Evolutionary conservation across 768 basidiomycete species (phyloP).

Genomic region (Amanita phalloides): DNA sequence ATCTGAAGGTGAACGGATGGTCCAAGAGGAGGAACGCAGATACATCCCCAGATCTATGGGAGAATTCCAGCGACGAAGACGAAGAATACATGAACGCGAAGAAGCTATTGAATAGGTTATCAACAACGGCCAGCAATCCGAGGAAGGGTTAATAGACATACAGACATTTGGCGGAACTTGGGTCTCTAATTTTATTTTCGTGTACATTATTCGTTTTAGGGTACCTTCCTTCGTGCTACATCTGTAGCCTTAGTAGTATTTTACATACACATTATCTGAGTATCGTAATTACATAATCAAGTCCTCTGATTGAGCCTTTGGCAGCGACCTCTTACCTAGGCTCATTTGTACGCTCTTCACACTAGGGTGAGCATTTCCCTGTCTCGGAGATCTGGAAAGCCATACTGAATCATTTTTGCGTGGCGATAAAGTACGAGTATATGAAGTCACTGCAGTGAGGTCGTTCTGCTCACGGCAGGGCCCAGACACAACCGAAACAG

Average conservation of each 20-base stretch:
- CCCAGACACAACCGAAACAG: background rate
- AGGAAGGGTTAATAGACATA: conserved; percentile 12
- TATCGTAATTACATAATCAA: conserved; percentile 1
- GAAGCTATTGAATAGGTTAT: conserved; percentile 35
- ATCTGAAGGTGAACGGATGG: conserved; percentile 2
- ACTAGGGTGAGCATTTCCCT: conserved; percentile 1
- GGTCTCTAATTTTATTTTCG: background rate
- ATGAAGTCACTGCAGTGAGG: background rate
- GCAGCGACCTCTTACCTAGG: background rate
- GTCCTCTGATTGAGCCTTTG: background rate
- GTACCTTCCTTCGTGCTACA: background rate
- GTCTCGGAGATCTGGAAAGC: background rate
- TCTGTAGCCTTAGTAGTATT: background rate
- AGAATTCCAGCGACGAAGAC: conserved; percentile 70
- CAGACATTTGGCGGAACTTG: background rate
- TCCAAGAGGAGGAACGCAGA: background rate
- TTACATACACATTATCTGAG: background rate
- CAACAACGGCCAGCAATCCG: conserved; percentile 20
- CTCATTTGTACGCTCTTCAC: background rate
- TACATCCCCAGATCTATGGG: conserved; percentile 40
- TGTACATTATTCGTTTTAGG: background rate
- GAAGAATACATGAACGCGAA: conserved; percentile 53
- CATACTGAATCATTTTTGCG: background rate
- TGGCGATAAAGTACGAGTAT: background rate
- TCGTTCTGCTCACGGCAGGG: background rate